Evolutionary conservation across 371 early-diverging fungal species (phyloP).

Genomic region (Syncephalastrum racemosum): DNA sequence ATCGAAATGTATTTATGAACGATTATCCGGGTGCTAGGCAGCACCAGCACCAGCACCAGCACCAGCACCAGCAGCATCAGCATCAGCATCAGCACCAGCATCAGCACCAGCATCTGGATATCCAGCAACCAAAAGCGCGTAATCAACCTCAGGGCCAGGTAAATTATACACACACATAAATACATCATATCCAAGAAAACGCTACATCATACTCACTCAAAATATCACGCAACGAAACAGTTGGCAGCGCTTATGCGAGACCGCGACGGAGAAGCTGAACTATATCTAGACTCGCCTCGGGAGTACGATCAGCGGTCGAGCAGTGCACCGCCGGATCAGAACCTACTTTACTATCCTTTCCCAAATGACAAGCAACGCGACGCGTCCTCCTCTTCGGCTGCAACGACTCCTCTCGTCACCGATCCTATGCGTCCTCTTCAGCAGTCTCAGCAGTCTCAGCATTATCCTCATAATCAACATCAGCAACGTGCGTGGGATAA

Average conservation of each 20-base stretch:
- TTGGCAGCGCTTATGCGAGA: conserved; percentile 25
- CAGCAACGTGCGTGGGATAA: conserved; percentile 4
- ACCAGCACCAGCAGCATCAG: too few species aligned
- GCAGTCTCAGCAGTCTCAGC: neutral
- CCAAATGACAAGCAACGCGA: conserved; percentile 1
- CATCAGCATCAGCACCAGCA: conserved; percentile 16
- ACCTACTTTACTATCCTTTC: conserved; percentile 11
- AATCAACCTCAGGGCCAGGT: conserved; percentile 31
- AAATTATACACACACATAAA: conserved; percentile 4
- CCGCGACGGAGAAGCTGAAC: conserved; percentile 14
- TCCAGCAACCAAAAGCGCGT: conserved; percentile 28
- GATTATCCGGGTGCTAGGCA: conserved; percentile 1
- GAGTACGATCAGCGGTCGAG: conserved; percentile 16
- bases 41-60: too few species aligned
- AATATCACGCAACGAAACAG: conserved; percentile 1
- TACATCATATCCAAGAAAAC: neutral
- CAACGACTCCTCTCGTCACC: too few species aligned
- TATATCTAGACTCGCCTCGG: conserved; percentile 13
- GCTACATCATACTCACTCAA: too few species aligned
- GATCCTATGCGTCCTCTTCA: neutral
- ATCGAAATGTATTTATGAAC: conserved; percentile 13
- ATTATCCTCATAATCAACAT: neutral
- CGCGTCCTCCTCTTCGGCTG: too few species aligned
- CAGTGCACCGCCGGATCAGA: conserved; percentile 22
- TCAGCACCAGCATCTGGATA: conserved; percentile 18